phyloP scores from a whole-genome alignment of 2,329 filamentous ascomycete species.

The Colletotrichum ledebouriae region DNA sequence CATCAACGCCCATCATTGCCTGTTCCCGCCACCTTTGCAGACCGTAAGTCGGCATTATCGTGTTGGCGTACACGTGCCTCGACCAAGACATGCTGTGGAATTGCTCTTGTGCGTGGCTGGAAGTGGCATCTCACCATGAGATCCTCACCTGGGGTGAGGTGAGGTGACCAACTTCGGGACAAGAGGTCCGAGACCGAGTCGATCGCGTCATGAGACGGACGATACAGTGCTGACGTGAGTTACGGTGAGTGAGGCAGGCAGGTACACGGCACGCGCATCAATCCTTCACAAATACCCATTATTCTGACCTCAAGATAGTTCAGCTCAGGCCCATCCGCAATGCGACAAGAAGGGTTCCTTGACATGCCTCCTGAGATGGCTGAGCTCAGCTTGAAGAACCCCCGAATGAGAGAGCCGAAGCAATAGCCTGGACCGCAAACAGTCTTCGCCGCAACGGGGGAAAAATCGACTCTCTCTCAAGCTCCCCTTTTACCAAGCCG shows the following conservation, averaged over 20 bases:
- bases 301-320: slow-evolving; percentile 19
- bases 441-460: slow-evolving; percentile 12
- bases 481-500: background rate
- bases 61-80: slow-evolving; percentile 19
- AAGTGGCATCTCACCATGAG: background rate
- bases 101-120: background rate
- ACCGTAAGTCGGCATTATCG: slow-evolving; percentile 19
- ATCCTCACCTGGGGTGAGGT: slow-evolving; percentile 8
- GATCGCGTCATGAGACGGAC: background rate
- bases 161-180: background rate
- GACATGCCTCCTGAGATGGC: slow-evolving; percentile 9
- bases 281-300: slow-evolving; percentile 15
- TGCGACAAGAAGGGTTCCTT: slow-evolving; percentile 26
- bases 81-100: slow-evolving; percentile 28
- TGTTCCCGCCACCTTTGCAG: slow-evolving; percentile 20
- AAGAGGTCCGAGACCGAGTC: background rate
- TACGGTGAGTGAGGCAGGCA: background rate
- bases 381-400: slow-evolving; percentile 8
- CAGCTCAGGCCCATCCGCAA: background rate
- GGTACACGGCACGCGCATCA: background rate
- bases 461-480: background rate
- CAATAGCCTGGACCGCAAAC: background rate
- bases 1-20: slow-evolving; percentile 32
- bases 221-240: background rate
- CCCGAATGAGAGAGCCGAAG: too few species aligned